phyloP scores from a whole-genome alignment of 495 filamentous ascomycete genomes.

The Penicillium canariense region DNA sequence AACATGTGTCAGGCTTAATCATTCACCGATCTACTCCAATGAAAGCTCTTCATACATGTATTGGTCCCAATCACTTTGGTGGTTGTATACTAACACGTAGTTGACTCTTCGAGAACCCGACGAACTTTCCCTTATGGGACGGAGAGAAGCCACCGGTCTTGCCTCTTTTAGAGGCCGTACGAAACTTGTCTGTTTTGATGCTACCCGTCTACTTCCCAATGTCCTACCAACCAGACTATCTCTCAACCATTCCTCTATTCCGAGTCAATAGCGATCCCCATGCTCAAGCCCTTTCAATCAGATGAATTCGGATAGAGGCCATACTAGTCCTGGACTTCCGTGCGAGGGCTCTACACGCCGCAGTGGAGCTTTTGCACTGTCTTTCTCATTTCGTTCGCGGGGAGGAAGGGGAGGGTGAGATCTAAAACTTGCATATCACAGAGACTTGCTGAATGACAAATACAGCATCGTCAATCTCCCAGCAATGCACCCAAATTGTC shows the following conservation, averaged over 20 bases:
- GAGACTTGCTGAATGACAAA: neutral
- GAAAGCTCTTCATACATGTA: too few relatives aligned
- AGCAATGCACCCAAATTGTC: conserved; percentile 19
- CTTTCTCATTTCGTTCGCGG: neutral
- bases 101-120: too few relatives aligned
- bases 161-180: too few relatives aligned
- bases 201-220: too few relatives aligned
- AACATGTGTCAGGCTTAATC: too few relatives aligned
- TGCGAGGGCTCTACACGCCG: neutral
- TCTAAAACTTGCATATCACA: neutral
- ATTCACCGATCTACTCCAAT: too few relatives aligned
- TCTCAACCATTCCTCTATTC: neutral
- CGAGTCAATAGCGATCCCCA: neutral
- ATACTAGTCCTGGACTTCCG: neutral
- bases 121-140: too few relatives aligned
- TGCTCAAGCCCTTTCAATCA: neutral
- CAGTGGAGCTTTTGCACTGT: neutral
- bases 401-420: conserved; percentile 3
- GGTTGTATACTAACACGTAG: too few relatives aligned
- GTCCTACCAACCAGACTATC: neutral
- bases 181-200: too few relatives aligned
- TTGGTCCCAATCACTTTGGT: too few relatives aligned
- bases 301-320: neutral
- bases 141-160: too few relatives aligned
- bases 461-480: neutral